Evolutionary conservation across 805 yeast genomes (phyloP).

Genomic region (Saccharomycopsis vini): DNA sequence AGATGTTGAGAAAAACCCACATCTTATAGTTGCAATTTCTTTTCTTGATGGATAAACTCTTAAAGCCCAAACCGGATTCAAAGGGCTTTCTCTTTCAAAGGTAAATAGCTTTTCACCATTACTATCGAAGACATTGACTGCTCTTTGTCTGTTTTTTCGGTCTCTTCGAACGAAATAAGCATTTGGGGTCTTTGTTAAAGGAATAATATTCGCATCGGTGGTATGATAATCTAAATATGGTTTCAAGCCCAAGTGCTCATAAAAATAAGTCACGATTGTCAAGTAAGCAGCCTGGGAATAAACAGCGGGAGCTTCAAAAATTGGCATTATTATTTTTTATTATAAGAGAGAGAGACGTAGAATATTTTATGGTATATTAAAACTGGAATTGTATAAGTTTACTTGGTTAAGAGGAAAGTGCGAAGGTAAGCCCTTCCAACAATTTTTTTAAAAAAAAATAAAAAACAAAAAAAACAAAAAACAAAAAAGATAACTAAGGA

Average conservation of each 20-base stretch:
- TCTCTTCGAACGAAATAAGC: constrained; percentile 42
- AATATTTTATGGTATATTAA: too few species aligned
- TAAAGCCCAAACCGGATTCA: constrained; percentile 46
- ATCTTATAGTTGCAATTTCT: constrained; percentile 43
- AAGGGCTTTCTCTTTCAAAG: constrained; percentile 41
- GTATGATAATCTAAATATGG: constrained; percentile 32
- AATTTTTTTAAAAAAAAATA: too few species aligned
- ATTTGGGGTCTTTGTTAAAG: constrained; percentile 32
- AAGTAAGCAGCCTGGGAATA: constrained; percentile 32
- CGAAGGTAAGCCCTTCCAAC: too few species aligned
- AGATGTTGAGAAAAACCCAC: constrained; percentile 37
- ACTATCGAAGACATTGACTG: constrained; percentile 41
- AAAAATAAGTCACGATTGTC: constrained; percentile 34
- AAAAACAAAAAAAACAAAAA: too few species aligned
- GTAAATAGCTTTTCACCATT: constrained; percentile 36
- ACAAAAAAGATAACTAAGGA: too few species aligned
- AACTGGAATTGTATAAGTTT: too few species aligned
- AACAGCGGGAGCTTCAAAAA: constrained; percentile 41
- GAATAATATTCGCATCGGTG: constrained; percentile 33
- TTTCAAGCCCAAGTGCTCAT: constrained; percentile 34
- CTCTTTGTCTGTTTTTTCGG: constrained; percentile 34
- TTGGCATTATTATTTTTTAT: constrained; percentile 26
- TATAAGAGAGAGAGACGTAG: too few species aligned
- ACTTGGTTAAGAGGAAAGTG: too few species aligned
- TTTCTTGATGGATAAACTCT: constrained; percentile 34